phyloP scores from a whole-genome alignment of 768 basidiomycete species.

The Cystofilobasidium capitatum region DNA sequence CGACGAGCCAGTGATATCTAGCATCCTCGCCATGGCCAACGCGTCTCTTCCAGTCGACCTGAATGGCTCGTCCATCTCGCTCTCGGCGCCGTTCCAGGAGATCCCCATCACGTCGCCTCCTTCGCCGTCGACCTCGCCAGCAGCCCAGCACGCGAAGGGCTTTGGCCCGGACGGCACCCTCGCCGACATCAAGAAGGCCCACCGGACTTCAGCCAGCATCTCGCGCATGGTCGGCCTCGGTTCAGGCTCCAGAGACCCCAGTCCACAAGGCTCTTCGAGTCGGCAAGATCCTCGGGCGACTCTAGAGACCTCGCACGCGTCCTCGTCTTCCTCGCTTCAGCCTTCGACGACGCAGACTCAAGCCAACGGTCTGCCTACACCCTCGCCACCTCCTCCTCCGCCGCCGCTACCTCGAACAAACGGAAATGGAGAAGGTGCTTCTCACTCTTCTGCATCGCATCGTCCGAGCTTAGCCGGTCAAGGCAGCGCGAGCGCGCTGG shows the following conservation, averaged over 20 bases:
- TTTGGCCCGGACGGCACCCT: background rate
- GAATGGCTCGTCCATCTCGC: background rate
- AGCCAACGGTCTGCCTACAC: background rate
- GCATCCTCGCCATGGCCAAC: too few species aligned
- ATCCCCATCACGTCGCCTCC: background rate
- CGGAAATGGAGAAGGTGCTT: background rate
- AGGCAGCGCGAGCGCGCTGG: constrained; percentile 1
- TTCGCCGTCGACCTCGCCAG: background rate
- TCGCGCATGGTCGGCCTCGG: background rate
- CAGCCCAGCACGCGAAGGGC: background rate
- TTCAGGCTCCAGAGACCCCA: background rate
- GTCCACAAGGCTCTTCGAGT: background rate
- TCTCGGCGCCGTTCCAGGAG: background rate
- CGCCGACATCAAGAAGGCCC: background rate
- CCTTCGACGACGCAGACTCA: too few species aligned
- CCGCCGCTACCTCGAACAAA: background rate
- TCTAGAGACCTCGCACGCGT: too few species aligned
- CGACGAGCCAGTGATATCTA: too few species aligned
- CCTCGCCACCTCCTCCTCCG: background rate
- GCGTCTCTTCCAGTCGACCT: too few species aligned
- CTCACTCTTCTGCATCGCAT: background rate
- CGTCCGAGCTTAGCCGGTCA: background rate
- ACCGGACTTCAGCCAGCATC: background rate
- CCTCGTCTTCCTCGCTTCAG: too few species aligned
- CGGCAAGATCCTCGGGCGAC: background rate